Evolutionary conservation across 2,329 filamentous ascomycete genomes (phyloP).

Genomic region (Gaeumannomyces tritici): DNA sequence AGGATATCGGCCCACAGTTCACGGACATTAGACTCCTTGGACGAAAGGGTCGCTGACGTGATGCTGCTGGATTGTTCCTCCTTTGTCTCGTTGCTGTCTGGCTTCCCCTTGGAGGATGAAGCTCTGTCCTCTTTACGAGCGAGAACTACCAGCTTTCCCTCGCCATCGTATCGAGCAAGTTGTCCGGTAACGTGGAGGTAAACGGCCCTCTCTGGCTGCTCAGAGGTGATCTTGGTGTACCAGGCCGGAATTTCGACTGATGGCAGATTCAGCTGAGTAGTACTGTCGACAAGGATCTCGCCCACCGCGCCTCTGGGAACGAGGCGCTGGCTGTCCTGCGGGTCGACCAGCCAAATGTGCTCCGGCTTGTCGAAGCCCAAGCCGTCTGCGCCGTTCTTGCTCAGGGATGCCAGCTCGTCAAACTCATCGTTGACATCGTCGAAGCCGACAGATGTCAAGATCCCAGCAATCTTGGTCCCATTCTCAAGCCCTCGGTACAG

Average conservation of each 20-base stretch:
- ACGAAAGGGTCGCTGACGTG: constrained; percentile 5
- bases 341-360: constrained; percentile 28
- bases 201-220: not conserved
- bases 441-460: constrained; percentile 23
- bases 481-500: constrained; percentile 30
- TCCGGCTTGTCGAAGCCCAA: not conserved
- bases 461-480: constrained; percentile 22
- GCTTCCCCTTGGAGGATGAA: not conserved
- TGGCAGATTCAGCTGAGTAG: not conserved
- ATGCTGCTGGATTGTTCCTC: constrained; percentile 5
- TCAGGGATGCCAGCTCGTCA: not conserved
- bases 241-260: not conserved
- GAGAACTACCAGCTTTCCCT: constrained; percentile 11
- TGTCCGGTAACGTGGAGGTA: constrained; percentile 28
- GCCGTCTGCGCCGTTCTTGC: not conserved
- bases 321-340: constrained; percentile 21
- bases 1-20: constrained; percentile 26
- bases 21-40: constrained; percentile 14
- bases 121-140: constrained; percentile 5
- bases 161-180: constrained; percentile 26
- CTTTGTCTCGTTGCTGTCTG: too few relatives aligned
- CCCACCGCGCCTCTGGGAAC: constrained; percentile 31
- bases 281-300: constrained; percentile 29
- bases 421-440: not conserved
- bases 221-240: not conserved